Percentiles rank a stretch among this genome's conserved stretches.
These are phyloP conservation scores for Lantana camara DNA, from an alignment of 257 asterid genomes.

Conservation along the genomic window DNA sequence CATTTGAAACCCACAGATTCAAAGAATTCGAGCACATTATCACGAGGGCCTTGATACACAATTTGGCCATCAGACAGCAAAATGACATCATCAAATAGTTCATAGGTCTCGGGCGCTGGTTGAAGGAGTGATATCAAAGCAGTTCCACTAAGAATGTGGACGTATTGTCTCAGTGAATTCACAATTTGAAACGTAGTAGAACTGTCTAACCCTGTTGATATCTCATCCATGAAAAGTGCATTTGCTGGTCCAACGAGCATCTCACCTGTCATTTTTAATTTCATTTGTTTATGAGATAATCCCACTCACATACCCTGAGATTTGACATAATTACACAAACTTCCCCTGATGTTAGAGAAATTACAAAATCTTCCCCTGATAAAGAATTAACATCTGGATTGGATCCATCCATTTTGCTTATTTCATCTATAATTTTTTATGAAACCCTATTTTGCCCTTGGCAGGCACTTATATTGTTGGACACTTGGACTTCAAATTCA, in stretches of 20 bases:
- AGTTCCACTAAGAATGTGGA: constrained; percentile 54
- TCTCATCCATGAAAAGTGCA: constrained; percentile 66
- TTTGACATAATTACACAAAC: too few relatives aligned
- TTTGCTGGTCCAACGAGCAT: constrained; percentile 59
- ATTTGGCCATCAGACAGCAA: constrained; percentile 47
- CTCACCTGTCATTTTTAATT: constrained; percentile 39
- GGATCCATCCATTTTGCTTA: too few relatives aligned
- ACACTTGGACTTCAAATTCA: too few relatives aligned
- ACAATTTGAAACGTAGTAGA: constrained; percentile 53
- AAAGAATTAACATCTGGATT: too few relatives aligned
- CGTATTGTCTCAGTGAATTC: constrained; percentile 42
- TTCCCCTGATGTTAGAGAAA: too few relatives aligned
- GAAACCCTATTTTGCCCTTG: too few relatives aligned
- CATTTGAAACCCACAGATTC: constrained; percentile 50
- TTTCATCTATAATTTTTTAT: too few relatives aligned
- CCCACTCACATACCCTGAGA: too few relatives aligned
- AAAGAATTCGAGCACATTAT: constrained; percentile 49
- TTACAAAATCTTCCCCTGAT: too few relatives aligned
- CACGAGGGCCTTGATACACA: constrained; percentile 57
- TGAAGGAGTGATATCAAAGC: constrained; percentile 54
- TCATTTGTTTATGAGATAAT: too few relatives aligned
- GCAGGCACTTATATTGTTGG: too few relatives aligned
- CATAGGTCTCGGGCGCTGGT: constrained; percentile 58
- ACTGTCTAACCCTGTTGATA: constrained; percentile 61
- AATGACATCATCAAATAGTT: constrained; percentile 52